These are phyloP conservation scores for Cutaneotrichosporon cyanovorans DNA, from an alignment of 1,284 basidiomycete species.

Conservation along the genomic window DNA sequence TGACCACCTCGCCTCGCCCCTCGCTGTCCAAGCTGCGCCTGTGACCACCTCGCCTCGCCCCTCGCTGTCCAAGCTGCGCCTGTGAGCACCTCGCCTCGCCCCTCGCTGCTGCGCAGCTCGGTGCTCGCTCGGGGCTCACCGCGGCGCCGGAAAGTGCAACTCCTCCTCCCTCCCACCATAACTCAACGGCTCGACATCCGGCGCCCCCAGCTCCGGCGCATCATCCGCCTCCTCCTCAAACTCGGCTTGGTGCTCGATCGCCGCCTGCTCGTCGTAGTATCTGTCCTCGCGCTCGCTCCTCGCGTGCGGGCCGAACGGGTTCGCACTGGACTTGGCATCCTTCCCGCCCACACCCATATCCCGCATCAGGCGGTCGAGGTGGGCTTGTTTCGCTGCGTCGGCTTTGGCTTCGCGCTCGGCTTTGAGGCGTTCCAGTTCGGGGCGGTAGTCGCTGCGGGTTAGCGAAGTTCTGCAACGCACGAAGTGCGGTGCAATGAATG, in stretches of 20 bases:
- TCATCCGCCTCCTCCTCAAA: slow-evolving; percentile 48
- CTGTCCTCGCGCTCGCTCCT: slow-evolving; percentile 41
- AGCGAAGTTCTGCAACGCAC: too few relatives aligned
- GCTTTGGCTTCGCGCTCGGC: slow-evolving; percentile 52
- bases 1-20: too few relatives aligned
- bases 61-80: too few relatives aligned
- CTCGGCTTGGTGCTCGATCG: slow-evolving; percentile 41
- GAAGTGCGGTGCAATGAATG: too few relatives aligned
- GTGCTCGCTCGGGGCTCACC: too few relatives aligned
- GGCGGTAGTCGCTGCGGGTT: slow-evolving; percentile 83
- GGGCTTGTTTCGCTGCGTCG: slow-evolving; percentile 60
- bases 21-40: too few relatives aligned
- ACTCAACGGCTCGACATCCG: slow-evolving; percentile 17
- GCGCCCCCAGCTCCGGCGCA: slow-evolving; percentile 29
- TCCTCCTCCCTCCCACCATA: slow-evolving; percentile 5
- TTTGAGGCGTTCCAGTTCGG: slow-evolving; percentile 69
- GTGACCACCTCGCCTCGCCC: too few relatives aligned
- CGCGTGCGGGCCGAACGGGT: slow-evolving; percentile 45
- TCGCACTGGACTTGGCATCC: slow-evolving; percentile 49
- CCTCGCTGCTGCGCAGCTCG: too few relatives aligned
- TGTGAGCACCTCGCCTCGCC: too few relatives aligned
- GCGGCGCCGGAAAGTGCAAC: slow-evolving; percentile 6
- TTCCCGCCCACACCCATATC: slow-evolving; percentile 73
- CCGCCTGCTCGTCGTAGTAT: slow-evolving; percentile 51
- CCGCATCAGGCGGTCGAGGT: slow-evolving; percentile 71